Evolutionary conservation across 805 yeast species (phyloP).

Genomic region (Kazachstania psychrophila): DNA sequence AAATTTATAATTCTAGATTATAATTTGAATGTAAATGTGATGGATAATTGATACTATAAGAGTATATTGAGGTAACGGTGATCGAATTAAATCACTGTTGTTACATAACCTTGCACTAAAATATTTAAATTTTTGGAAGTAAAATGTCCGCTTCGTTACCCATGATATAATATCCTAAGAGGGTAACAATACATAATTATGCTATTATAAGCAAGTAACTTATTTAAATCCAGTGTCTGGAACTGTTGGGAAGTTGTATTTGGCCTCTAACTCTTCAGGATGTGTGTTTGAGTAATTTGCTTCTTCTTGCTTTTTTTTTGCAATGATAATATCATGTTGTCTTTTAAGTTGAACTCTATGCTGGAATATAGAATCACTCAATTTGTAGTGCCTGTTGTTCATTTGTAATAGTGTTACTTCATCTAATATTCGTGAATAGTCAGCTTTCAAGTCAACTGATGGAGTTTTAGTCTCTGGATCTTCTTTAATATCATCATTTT

Average conservation of each 20-base stretch:
- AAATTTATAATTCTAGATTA: too few species aligned
- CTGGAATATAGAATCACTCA: conserved; percentile 18
- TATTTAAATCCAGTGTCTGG: conserved; percentile 12
- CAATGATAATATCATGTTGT: conserved; percentile 5
- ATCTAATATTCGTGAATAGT: conserved; percentile 17
- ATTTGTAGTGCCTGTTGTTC: conserved; percentile 13
- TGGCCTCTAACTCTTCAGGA: conserved; percentile 18
- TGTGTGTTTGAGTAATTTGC: conserved; percentile 25
- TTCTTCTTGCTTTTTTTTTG: conserved; percentile 14
- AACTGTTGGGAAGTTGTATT: conserved; percentile 21
- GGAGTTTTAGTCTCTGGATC: conserved; percentile 1
- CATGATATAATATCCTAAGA: too few species aligned
- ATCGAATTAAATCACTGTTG: too few species aligned
- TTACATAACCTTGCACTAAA: too few species aligned
- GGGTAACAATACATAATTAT: too few species aligned
- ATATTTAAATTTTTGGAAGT: too few species aligned
- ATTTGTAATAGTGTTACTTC: conserved; percentile 13
- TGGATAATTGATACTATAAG: too few species aligned
- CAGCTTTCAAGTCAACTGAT: conserved; percentile 5
- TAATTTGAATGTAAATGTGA: too few species aligned
- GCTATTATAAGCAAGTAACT: too few species aligned
- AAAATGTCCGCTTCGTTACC: too few species aligned
- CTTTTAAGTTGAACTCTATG: conserved; percentile 15
- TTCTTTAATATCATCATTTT: background rate
- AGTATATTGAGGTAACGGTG: too few species aligned